Percentiles rank a stretch among this genome's conserved stretches.
Evolutionary conservation across 2,329 filamentous ascomycete species (phyloP).

Genomic region (Grosmannia clavigera): DNA sequence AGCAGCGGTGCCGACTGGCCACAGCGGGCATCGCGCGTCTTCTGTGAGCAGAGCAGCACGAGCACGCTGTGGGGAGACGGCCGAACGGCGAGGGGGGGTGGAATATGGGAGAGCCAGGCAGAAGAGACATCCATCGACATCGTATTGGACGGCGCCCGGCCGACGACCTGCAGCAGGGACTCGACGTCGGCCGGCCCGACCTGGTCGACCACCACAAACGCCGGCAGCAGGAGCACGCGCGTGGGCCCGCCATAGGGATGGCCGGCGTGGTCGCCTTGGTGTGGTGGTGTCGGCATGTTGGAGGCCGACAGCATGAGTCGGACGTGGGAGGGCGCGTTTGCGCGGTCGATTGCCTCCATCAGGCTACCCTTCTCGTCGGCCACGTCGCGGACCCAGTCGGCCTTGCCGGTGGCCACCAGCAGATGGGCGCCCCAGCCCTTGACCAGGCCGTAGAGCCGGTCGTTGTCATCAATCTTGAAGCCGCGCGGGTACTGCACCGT

Average conservation of each 20-base stretch:
- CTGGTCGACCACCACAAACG: conserved; percentile 72
- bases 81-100: conserved; percentile 29
- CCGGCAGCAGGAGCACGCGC: conserved; percentile 70
- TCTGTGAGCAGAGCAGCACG: conserved; percentile 87
- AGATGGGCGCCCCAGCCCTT: conserved; percentile 83
- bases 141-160: conserved; percentile 59
- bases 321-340: conserved; percentile 51
- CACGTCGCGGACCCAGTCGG: conserved; percentile 86
- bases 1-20: conserved; percentile 86
- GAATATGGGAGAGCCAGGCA: neutral
- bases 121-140: conserved; percentile 23
- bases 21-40: conserved; percentile 87
- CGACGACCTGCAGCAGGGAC: conserved; percentile 59
- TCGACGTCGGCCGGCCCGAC: conserved; percentile 66
- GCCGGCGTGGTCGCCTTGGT: conserved; percentile 21
- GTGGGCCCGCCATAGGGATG: conserved; percentile 52
- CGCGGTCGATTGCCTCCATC: conserved; percentile 59
- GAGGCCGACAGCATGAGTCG: conserved; percentile 83
- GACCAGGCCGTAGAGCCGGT: conserved; percentile 73
- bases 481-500: conserved; percentile 60
- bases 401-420: conserved; percentile 88
- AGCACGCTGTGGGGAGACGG: conserved; percentile 73
- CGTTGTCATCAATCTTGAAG: conserved; percentile 63
- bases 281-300: conserved; percentile 67
- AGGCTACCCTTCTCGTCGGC: conserved; percentile 76